A percentile compares a stretch with the other conserved stretches of the same genome.
These are phyloP conservation scores for Ophiostoma ulmi DNA, from an alignment of 2,329 filamentous ascomycete genomes.

Conservation along the genomic window DNA sequence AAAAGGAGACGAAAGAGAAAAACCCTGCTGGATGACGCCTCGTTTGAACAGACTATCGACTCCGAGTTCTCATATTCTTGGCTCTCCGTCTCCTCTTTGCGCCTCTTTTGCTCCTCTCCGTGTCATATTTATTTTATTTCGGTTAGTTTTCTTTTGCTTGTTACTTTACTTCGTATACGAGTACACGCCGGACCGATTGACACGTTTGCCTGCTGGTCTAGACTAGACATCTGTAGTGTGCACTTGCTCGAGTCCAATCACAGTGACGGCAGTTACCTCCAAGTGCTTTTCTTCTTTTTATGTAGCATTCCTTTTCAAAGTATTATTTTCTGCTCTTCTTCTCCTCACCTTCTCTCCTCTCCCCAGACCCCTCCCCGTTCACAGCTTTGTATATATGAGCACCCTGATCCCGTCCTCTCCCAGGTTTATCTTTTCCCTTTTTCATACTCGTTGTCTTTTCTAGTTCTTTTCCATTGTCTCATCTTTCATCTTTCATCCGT, in stretches of 20 bases:
- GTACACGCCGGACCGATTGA: not conserved
- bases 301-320: not conserved
- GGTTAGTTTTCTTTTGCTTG: too few relatives aligned
- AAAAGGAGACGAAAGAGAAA: not conserved
- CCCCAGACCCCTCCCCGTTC: not conserved
- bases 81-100: not conserved
- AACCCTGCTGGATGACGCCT: not conserved
- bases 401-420: not conserved
- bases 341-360: not conserved
- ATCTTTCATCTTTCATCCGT: not conserved
- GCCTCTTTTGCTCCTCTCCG: not conserved
- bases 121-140: not conserved
- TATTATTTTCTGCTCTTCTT: not conserved
- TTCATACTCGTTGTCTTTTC: not conserved
- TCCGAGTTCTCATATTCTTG: not conserved
- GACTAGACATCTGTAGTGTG: not conserved
- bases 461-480: not conserved
- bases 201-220: conserved; percentile 10
- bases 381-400: conserved; percentile 5
- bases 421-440: not conserved
- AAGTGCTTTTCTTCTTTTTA: not conserved
- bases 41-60: not conserved
- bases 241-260: not conserved
- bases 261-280: not conserved
- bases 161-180: not conserved